Conservation (phyloP, 2,329 filamentous ascomycete genomes). For the Fusarium sp. region DNA sequence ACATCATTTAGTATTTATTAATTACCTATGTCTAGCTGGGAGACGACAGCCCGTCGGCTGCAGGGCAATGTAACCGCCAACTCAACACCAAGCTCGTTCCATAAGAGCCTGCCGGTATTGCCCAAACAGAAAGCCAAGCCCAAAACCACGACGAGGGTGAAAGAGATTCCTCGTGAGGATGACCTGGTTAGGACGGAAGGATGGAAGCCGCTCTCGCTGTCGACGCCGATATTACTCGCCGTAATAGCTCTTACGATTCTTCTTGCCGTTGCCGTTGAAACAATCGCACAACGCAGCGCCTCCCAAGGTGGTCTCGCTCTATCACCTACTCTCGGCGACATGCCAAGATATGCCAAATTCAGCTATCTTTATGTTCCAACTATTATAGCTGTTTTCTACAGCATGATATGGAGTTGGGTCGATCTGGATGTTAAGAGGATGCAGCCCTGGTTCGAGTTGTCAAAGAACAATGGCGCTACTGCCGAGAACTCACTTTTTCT, state of each 20-base stretch:
- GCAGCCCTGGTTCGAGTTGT: slow-evolving; percentile 72
- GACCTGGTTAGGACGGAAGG: neutral
- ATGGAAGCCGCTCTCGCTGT: slow-evolving; percentile 46
- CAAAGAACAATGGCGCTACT: slow-evolving; percentile 57
- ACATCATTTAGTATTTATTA: neutral
- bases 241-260: slow-evolving; percentile 55
- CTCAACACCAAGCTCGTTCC: slow-evolving; percentile 1
- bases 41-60: slow-evolving; percentile 19
- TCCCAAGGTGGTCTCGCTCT: slow-evolving; percentile 58
- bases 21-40: slow-evolving; percentile 43
- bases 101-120: slow-evolving; percentile 9
- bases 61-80: slow-evolving; percentile 1
- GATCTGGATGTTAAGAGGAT: slow-evolving; percentile 70
- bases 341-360: slow-evolving; percentile 56
- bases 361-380: slow-evolving; percentile 67
- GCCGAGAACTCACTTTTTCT: slow-evolving; percentile 64
- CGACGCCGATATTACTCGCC: slow-evolving; percentile 53
- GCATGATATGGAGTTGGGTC: slow-evolving; percentile 70
- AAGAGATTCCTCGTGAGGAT: neutral
- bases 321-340: slow-evolving; percentile 34
- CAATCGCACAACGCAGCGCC: slow-evolving; percentile 57
- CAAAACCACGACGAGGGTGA: neutral
- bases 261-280: slow-evolving; percentile 61
- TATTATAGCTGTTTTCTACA: slow-evolving; percentile 66
- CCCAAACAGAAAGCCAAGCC: neutral